These are phyloP conservation scores for Lactifluus hygrophoroides DNA, from an alignment of 768 basidiomycete species.

Conservation along the genomic window DNA sequence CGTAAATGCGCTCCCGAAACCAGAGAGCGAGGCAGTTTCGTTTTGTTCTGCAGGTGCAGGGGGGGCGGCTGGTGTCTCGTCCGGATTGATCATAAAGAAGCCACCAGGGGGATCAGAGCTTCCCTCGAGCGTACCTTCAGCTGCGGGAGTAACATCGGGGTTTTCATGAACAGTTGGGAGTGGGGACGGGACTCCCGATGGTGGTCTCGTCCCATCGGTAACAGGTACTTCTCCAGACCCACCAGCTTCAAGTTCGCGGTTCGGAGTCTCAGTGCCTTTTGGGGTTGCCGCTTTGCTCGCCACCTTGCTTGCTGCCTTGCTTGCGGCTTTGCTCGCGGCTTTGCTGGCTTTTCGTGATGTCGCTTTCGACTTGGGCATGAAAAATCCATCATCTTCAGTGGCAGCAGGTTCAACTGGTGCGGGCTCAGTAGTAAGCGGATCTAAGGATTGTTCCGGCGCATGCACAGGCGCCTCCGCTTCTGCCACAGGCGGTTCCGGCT, in stretches of 20 bases:
- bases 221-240: background rate
- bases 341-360: constrained; percentile 12
- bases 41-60: background rate
- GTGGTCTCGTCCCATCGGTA: background rate
- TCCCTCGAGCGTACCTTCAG: background rate
- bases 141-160: background rate
- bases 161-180: constrained; percentile 9
- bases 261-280: constrained; percentile 14
- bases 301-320: constrained; percentile 16
- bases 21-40: background rate
- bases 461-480: background rate
- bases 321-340: constrained; percentile 11
- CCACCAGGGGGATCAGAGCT: background rate
- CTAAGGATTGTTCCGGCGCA: background rate
- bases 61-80: background rate
- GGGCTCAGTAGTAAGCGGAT: background rate
- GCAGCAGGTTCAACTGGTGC: background rate
- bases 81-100: background rate
- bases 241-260: background rate
- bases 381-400: background rate
- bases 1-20: background rate
- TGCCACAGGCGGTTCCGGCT: background rate
- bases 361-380: constrained; percentile 8
- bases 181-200: background rate
- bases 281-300: constrained; percentile 12